Conservation (phyloP, 148 eudicot species). For the Vaccinium myrtillus region DNA sequence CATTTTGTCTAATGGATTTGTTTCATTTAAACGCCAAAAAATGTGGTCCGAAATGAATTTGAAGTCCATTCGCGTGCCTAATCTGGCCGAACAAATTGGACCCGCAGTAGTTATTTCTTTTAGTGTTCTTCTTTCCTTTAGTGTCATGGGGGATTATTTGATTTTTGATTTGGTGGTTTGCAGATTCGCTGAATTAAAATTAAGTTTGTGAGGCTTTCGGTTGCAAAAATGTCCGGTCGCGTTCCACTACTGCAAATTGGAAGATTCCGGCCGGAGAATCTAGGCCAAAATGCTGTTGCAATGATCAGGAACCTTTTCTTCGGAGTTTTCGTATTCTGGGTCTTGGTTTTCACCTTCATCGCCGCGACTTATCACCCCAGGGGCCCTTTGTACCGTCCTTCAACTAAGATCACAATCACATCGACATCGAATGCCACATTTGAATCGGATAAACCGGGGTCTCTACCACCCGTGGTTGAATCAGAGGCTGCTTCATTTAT, state of each 20-base stretch:
- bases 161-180: neutral
- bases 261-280: constrained; percentile 65
- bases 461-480: constrained; percentile 76
- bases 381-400: constrained; percentile 74
- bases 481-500: constrained; percentile 59
- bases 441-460: constrained; percentile 56
- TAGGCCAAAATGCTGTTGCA: constrained; percentile 71
- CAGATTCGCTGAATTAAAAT: neutral
- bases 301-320: constrained; percentile 77
- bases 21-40: neutral
- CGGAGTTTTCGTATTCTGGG: constrained; percentile 64
- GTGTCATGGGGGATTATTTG: neutral
- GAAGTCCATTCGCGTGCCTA: neutral
- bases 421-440: constrained; percentile 73
- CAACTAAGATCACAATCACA: constrained; percentile 74
- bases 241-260: constrained; percentile 42
- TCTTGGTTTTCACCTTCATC: constrained; percentile 72
- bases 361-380: constrained; percentile 84
- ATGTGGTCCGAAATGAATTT: neutral
- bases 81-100: neutral
- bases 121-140: neutral
- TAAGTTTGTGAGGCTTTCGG: neutral
- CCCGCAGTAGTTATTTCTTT: neutral
- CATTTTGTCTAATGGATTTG: neutral
- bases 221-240: constrained; percentile 58